Evolutionary conservation across 495 filamentous ascomycete species (phyloP), one percentile per base, ranked within the genome.

Genomic region (Clohesyomyces aquaticus): DNA sequence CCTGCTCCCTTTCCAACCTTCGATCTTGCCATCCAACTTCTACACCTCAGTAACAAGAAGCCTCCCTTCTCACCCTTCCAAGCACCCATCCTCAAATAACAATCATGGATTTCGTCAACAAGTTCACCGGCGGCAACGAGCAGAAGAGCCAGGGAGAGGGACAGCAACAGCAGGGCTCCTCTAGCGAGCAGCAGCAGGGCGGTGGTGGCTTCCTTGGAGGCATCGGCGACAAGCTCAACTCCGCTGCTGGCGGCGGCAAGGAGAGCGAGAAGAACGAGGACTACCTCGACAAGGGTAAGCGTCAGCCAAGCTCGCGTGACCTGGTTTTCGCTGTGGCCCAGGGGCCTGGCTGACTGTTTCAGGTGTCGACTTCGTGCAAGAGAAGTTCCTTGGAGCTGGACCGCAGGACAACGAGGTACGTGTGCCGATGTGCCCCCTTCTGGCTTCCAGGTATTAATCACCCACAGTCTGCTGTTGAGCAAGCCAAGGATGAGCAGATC

Each of bases 261-360:
- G 77, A 83, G 68, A 81, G 84, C 68, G 88, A 91, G 81, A 82
- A 89, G 79, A 85, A 88, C 42, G 87, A 89, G 71, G 87, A 90
- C 72, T 49, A 60, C 22, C 66, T 73, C 23, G 69, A 69, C 48
- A 68, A 66, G 54, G 49, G 58, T 65, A 28, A 26, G 63, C 49
- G 35, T n/a, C n/a, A n/a, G n/a, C n/a, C n/a, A n/a, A n/a, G n/a
- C n/a, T n/a, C n/a, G n/a, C n/a, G n/a, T n/a, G n/a, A n/a, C n/a
- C n/a, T n/a, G n/a, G n/a, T n/a, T n/a, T n/a, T n/a, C n/a, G n/a
- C n/a, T n/a, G n/a, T n/a, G n/a, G n/a, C n/a, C n/a, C n/a, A 54
- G 22, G 45, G 19, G 38, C 23, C 1, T 51, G 41, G 51, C 42
- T 64, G 32, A 65, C 52, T 41, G 12, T 1, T 45, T 0, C 66